Conservation (phyloP, 345 rosid genomes). For the Melaleuca alternifolia region DNA sequence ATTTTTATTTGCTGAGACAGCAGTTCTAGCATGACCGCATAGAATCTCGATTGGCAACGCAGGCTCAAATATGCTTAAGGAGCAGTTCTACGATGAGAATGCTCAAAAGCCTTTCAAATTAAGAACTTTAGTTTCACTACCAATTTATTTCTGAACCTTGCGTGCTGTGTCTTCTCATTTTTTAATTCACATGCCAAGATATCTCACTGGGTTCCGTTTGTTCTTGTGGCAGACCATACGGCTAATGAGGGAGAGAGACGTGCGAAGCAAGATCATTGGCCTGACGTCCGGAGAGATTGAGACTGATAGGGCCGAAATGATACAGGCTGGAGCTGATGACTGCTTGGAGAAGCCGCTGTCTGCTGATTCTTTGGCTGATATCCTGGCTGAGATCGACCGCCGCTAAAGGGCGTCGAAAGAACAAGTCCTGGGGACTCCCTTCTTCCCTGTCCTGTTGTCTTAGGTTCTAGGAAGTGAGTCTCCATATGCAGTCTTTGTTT, state of each 20-base stretch:
- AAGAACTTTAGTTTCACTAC: not conserved
- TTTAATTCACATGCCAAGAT: not conserved
- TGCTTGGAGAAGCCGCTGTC: not conserved
- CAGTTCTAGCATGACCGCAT: not conserved
- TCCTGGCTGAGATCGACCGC: not conserved
- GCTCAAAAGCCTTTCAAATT: not conserved
- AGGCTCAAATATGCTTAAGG: not conserved
- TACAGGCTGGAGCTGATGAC: not conserved
- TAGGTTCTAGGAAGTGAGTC: not conserved
- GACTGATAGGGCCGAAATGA: not conserved
- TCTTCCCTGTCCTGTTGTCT: not conserved
- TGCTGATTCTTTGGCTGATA: not conserved
- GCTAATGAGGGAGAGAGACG: not conserved
- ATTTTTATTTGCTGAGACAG: not conserved
- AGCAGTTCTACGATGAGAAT: not conserved
- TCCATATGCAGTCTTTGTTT: not conserved
- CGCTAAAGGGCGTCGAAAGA: not conserved
- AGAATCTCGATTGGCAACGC: not conserved
- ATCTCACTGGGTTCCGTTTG: not conserved
- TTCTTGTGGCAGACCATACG: not conserved
- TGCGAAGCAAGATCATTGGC: not conserved
- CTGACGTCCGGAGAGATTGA: not conserved
- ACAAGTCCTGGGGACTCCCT: not conserved
- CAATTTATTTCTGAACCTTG: not conserved
- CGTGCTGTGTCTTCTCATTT: not conserved